Percentiles rank a stretch among this genome's conserved stretches.
Conservation (phyloP, 2,329 filamentous ascomycete genomes). For the Stenocarpella maydis region DNA sequence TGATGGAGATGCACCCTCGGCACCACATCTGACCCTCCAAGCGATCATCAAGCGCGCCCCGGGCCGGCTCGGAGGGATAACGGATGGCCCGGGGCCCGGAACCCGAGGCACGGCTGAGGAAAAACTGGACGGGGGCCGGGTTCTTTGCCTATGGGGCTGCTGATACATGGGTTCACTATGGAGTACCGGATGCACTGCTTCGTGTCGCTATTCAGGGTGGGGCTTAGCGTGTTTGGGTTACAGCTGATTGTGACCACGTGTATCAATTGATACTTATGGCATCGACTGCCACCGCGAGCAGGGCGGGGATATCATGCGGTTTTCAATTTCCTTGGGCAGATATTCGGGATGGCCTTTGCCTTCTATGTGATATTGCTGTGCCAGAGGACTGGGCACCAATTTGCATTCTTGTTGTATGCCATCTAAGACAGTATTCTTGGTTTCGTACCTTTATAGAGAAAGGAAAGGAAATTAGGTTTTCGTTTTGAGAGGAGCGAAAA, state of each 20-base stretch:
- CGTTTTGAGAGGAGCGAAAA: conserved; percentile 10
- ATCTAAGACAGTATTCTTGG: conserved; percentile 24
- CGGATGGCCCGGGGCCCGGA: conserved; percentile 37
- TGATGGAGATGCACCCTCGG: conserved; percentile 47
- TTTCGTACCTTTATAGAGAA: conserved; percentile 24
- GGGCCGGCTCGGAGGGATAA: conserved; percentile 35
- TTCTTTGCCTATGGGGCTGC: conserved; percentile 41
- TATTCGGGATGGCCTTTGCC: conserved; percentile 24
- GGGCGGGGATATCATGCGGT: conserved; percentile 17
- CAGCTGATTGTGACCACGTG: conserved; percentile 44
- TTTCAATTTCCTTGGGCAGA: conserved; percentile 25
- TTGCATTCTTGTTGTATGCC: conserved; percentile 27
- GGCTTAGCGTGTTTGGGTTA: conserved; percentile 43
- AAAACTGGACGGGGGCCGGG: conserved; percentile 42
- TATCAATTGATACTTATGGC: conserved; percentile 34
- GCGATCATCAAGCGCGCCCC: conserved; percentile 37
- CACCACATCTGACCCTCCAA: conserved; percentile 47
- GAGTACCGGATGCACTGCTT: conserved; percentile 43
- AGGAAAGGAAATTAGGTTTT: conserved; percentile 15
- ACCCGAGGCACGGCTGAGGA: conserved; percentile 42
- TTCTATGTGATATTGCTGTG: conserved; percentile 27
- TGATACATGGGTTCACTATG: conserved; percentile 45
- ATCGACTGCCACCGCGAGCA: conserved; percentile 33
- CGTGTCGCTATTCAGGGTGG: conserved; percentile 43
- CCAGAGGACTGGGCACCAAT: conserved; percentile 23